phyloP scores from a whole-genome alignment of 495 filamentous ascomycete genomes.

The Talaromyces nanjingensis region DNA sequence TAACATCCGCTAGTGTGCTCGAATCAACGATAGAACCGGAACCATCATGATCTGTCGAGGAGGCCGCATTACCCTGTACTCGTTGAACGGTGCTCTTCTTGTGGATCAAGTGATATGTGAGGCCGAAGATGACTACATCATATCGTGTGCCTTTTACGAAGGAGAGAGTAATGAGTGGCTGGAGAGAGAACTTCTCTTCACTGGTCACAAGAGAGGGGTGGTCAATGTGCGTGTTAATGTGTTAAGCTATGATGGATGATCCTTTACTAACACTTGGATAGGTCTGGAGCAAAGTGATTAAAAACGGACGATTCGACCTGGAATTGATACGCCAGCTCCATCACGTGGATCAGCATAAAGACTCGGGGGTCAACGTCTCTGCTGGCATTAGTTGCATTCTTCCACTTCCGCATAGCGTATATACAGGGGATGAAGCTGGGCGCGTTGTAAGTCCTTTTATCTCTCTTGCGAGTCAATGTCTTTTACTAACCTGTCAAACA shows the following conservation, averaged over 20 bases:
- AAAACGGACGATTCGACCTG: conserved; percentile 47
- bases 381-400: conserved; percentile 83
- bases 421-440: conserved; percentile 89
- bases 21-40: conserved; percentile 84
- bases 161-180: conserved; percentile 88
- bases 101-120: conserved; percentile 74
- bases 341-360: conserved; percentile 67
- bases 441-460: conserved; percentile 53
- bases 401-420: conserved; percentile 75
- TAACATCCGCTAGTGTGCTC: conserved; percentile 56
- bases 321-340: conserved; percentile 70
- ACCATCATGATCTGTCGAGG: conserved; percentile 80
- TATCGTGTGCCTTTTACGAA: conserved; percentile 88
- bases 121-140: conserved; percentile 62
- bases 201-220: conserved; percentile 75
- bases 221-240: conserved; percentile 53
- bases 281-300: conserved; percentile 51
- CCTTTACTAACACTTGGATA: conserved; percentile 7
- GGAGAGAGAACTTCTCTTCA: conserved; percentile 79
- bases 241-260: neutral
- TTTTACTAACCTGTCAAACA: conserved; percentile 30
- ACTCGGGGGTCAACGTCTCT: conserved; percentile 66
- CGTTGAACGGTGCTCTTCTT: conserved; percentile 76
- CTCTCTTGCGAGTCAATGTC: neutral
- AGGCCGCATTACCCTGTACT: conserved; percentile 67